phyloP scores from a whole-genome alignment of 805 yeast genomes.

The Myxozyma lipomycoides region DNA sequence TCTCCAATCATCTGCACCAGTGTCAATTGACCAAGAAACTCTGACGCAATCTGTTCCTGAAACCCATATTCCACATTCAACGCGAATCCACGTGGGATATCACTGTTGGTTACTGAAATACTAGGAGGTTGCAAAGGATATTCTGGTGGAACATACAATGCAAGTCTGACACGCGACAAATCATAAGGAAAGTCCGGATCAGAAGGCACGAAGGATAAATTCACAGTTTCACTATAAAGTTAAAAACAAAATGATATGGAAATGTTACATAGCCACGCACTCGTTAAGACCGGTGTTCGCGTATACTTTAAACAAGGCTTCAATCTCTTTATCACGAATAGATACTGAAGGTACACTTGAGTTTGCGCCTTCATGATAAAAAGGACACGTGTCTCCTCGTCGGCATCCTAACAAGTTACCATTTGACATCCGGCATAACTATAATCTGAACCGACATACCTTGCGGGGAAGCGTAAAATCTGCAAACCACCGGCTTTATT shows the following conservation, averaged over 20 bases:
- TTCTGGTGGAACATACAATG: slow-evolving; percentile 50
- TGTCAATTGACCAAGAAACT: slow-evolving; percentile 43
- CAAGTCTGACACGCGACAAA: slow-evolving; percentile 49
- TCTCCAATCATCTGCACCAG: slow-evolving; percentile 53
- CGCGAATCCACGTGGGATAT: slow-evolving; percentile 66
- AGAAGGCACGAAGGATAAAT: slow-evolving; percentile 43
- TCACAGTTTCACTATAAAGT: slow-evolving; percentile 4
- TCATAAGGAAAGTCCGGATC: slow-evolving; percentile 76
- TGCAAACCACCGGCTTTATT: too few species aligned
- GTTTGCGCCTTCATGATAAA: slow-evolving; percentile 1
- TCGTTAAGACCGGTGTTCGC: slow-evolving; percentile 14
- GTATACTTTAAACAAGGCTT: not conserved
- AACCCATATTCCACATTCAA: slow-evolving; percentile 67
- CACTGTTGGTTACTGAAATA: slow-evolving; percentile 57
- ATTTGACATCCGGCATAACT: too few species aligned
- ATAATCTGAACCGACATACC: too few species aligned
- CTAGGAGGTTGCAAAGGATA: slow-evolving; percentile 55
- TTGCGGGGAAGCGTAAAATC: not conserved
- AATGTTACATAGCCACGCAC: slow-evolving; percentile 1
- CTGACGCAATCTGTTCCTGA: slow-evolving; percentile 31
- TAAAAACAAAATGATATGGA: too few species aligned
- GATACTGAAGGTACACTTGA: too few species aligned
- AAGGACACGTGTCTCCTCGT: slow-evolving; percentile 12
- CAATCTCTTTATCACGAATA: slow-evolving; percentile 10
- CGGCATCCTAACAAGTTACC: slow-evolving; percentile 14